Evolutionary conservation across 768 basidiomycete genomes (phyloP), one percentile per base, ranked within the genome.

Genomic region (Porpolomopsis calyptriformis): DNA sequence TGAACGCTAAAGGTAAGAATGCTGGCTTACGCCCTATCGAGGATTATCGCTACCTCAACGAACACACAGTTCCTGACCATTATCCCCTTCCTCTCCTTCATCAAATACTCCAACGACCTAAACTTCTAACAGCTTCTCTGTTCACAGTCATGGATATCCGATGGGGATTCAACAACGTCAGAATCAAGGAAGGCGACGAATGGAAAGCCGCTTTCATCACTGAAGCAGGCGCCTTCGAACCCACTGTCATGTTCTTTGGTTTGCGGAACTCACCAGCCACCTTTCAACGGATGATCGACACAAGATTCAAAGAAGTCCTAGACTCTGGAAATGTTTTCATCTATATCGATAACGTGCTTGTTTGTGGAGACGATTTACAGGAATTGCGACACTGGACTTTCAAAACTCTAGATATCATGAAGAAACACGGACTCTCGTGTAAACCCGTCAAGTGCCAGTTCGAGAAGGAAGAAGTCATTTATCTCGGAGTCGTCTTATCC

Each of bases 401-500:
- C 7, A 31, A 31, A 31, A 14, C 14, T 14, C 29, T 31, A 31
- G 29, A 7, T 14, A 31, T 31, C 29, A 31, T 31, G 29, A 7
- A 14, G 14, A 7, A 31, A 31, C 14, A 7, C 29, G 29, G 29
- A 31, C 14, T 31, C 7, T 31, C 29, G 7, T 31, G 29, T 14
- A 31, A 31, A 31, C 29, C 29, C 29, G 29, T 31, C 29, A 31
- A 31, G 14, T 31, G 29, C 29, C 29, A 31, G 14, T 31, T 31
- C 29, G 29, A 31, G 29, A 31, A 31, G 29, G 29, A 31, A 31
- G 14, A 7, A 7, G 29, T 31, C 29, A 31, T 7, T 25, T 65
- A 61, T 47, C 53, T 69, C 0, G 60, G 68, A 9, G 46, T 58
- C 4, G 48, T 22, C 49, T 54, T 49, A n/a, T 16, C 24, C 16